Evolutionary conservation across 2,329 filamentous ascomycete species (phyloP).

Genomic region (Penicillium sclerotigenum): DNA sequence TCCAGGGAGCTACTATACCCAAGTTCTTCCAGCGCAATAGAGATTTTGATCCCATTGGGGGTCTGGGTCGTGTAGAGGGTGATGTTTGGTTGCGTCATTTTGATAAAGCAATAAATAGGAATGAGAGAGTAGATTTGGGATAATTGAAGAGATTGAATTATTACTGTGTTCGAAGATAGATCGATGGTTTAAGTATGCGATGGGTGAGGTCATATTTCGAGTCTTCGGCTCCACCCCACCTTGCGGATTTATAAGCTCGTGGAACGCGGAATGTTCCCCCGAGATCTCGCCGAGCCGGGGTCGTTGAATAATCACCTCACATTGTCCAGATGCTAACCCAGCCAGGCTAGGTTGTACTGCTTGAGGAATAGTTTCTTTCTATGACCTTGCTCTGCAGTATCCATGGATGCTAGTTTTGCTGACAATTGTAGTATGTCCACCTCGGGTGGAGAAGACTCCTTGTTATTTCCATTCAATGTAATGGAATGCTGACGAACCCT

Average conservation of each 20-base stretch:
- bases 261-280: not conserved
- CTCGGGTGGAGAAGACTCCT: too few relatives aligned
- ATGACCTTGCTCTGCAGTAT: not conserved
- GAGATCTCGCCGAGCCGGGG: not conserved
- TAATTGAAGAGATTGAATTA: too few relatives aligned
- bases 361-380: not conserved
- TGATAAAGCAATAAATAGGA: not conserved
- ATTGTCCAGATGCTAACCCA: not conserved
- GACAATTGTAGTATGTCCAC: too few relatives aligned
- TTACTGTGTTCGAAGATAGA: not conserved
- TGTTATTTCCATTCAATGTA: too few relatives aligned
- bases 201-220: not conserved
- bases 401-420: too few relatives aligned
- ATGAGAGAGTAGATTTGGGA: not conserved
- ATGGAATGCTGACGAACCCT: too few relatives aligned
- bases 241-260: slow-evolving; percentile 5
- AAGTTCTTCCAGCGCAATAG: slow-evolving; percentile 81
- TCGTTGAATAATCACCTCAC: not conserved
- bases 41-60: slow-evolving; percentile 87
- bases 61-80: slow-evolving; percentile 79
- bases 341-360: not conserved
- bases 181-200: not conserved
- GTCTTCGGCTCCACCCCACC: not conserved
- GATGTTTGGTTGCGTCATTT: slow-evolving; percentile 56
- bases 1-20: slow-evolving; percentile 43